Evolutionary conservation across 2,329 filamentous ascomycete species (phyloP).

Genomic region (Colletotrichum sp.): DNA sequence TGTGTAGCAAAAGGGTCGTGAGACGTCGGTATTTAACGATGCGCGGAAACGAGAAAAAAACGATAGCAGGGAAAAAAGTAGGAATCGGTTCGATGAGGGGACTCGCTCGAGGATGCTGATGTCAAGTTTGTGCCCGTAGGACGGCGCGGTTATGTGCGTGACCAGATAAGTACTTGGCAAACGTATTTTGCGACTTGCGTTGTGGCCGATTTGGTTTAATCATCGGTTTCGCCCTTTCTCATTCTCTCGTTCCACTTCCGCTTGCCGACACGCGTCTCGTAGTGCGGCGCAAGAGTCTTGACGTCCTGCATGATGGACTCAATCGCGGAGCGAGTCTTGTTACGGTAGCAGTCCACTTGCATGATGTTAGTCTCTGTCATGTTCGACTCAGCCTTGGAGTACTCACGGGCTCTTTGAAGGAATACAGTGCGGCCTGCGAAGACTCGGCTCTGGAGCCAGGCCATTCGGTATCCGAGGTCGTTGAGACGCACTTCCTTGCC

Average conservation of each 20-base stretch:
- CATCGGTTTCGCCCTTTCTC: constrained; percentile 34
- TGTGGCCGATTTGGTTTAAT: constrained; percentile 14
- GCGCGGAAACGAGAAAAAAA: background rate
- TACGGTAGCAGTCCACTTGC: constrained; percentile 89
- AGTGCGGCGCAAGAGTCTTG: constrained; percentile 77
- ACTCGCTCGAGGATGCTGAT: constrained; percentile 17
- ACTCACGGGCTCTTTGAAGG: constrained; percentile 88
- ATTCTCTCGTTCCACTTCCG: constrained; percentile 71
- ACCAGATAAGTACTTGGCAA: background rate
- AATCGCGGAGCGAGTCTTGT: constrained; percentile 86
- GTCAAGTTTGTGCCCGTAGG: background rate
- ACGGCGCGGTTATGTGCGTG: constrained; percentile 8
- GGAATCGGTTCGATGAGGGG: constrained; percentile 1
- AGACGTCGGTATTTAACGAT: constrained; percentile 14
- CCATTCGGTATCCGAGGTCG: constrained; percentile 93
- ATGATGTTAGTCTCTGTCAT: background rate
- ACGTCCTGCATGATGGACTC: constrained; percentile 78
- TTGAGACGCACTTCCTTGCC: constrained; percentile 90
- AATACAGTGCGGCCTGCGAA: constrained; percentile 89
- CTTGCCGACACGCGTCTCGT: constrained; percentile 88
- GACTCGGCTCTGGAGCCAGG: constrained; percentile 92
- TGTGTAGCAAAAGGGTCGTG: background rate
- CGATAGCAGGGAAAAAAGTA: background rate
- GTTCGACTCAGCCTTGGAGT: background rate
- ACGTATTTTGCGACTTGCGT: background rate